Conservation (phyloP, 108 stramenopile species). For the Seminavis robusta region DNA sequence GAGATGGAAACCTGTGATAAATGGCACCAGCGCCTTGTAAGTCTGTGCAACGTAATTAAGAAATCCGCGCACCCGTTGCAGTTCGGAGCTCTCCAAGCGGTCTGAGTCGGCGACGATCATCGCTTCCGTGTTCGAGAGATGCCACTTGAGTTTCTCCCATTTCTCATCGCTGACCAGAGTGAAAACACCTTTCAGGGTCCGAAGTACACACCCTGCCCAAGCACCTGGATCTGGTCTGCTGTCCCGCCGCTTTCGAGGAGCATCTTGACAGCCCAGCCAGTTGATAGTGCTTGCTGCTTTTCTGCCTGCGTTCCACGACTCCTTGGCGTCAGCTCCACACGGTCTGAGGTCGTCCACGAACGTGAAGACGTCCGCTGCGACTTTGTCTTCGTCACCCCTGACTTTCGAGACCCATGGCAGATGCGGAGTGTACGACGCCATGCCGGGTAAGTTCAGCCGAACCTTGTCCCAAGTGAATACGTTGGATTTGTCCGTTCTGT, state of each 20-base stretch:
- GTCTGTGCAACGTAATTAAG: constrained; percentile 35
- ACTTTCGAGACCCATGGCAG: constrained; percentile 27
- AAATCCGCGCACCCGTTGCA: constrained; percentile 28
- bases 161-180: constrained; percentile 9
- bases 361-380: constrained; percentile 19
- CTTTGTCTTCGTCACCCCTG: constrained; percentile 4
- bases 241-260: constrained; percentile 23
- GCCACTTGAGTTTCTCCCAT: constrained; percentile 17
- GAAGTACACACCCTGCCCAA: constrained; percentile 17
- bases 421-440: constrained; percentile 12
- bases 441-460: constrained; percentile 37
- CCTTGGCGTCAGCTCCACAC: constrained; percentile 2
- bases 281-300: constrained; percentile 1
- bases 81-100: constrained; percentile 1
- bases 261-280: constrained; percentile 36
- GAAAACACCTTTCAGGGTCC: constrained; percentile 4
- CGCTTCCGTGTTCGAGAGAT: too few species aligned
- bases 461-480: constrained; percentile 31
- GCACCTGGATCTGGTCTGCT: constrained; percentile 8
- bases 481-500: constrained; percentile 15
- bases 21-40: constrained; percentile 32
- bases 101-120: constrained; percentile 7
- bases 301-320: constrained; percentile 13
- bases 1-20: constrained; percentile 46
- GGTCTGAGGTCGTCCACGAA: constrained; percentile 35